Evolutionary conservation across 345 rosid species (phyloP).

Genomic region (Schrenkiella parvula): DNA sequence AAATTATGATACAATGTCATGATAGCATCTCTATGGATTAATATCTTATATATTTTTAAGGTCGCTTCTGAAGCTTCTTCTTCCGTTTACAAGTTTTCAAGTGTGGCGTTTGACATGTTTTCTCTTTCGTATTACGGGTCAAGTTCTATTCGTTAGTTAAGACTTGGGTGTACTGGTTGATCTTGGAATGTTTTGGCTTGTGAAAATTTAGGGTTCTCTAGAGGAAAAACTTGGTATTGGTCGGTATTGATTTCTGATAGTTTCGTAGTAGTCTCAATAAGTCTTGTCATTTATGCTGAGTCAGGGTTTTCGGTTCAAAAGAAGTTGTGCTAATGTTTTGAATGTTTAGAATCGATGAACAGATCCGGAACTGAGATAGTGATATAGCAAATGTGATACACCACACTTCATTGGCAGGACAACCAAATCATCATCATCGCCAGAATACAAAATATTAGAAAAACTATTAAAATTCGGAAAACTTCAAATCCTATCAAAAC

Average conservation of each 20-base stretch:
- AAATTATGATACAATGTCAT: neutral
- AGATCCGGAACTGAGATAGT: no score
- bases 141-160: no score
- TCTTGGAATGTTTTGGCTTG: neutral
- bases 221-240: neutral
- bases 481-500: neutral
- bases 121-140: neutral
- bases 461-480: neutral
- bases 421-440: neutral
- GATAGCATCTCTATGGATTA: neutral
- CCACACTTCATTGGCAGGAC: neutral
- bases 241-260: neutral
- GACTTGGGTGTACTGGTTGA: neutral
- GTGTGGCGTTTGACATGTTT: neutral
- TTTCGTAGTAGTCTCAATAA: neutral
- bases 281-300: neutral
- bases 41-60: neutral
- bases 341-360: neutral
- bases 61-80: neutral
- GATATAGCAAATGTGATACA: neutral
- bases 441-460: conserved; percentile 10
- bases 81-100: neutral
- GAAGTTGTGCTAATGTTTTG: no score
- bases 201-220: neutral
- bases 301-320: neutral